Evolutionary conservation across 2,329 filamentous ascomycete genomes (phyloP), one percentile per base, ranked within the genome.

Genomic region (Lachnellula suecica): DNA sequence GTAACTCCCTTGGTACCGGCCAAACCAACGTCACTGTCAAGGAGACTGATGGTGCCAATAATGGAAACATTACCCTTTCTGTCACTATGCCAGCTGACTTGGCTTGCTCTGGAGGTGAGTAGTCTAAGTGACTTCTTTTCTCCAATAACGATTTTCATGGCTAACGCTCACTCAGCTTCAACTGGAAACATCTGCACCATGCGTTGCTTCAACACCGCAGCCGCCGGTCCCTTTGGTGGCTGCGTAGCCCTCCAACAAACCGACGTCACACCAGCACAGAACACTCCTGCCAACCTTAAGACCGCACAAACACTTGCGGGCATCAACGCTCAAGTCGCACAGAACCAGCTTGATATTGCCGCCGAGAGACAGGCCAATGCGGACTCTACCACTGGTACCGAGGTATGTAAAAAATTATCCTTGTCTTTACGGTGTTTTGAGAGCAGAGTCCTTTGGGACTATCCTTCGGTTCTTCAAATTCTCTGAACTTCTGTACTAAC

Each of bases 101-200:
- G 29, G 67, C 69, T 43, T 82, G 79, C 66, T 72, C 69, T 23
- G 79, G 79, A 56, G 76, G 77, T 79, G 55, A 67, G 73, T 68
- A 44, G n/a, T n/a, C n/a, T n/a, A n/a, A n/a, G n/a, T n/a, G n/a
- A n/a, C n/a, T n/a, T n/a, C n/a, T n/a, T n/a, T n/a, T n/a, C n/a
- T n/a, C n/a, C n/a, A n/a, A n/a, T n/a, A n/a, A n/a, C n/a, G n/a
- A n/a, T n/a, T n/a, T n/a, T n/a, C n/a, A n/a, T n/a, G n/a, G 31
- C n/a, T n/a, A 4, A 53, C 44, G 15, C 7, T 3, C 24, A n/a
- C 4, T 9, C 35, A 76, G 76, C 70, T 7, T 81, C 81, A 0
- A 81, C 79, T 2, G 82, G 83, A 40, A 78, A 82, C 49, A 62
- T 83, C 35, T 82, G 79, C 72, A 83, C 80, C 1, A 72, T 84